Percentiles rank a stretch among this genome's conserved stretches.
phyloP scores from a whole-genome alignment of 306 rosid genomes.

The Biancaea sappan region DNA sequence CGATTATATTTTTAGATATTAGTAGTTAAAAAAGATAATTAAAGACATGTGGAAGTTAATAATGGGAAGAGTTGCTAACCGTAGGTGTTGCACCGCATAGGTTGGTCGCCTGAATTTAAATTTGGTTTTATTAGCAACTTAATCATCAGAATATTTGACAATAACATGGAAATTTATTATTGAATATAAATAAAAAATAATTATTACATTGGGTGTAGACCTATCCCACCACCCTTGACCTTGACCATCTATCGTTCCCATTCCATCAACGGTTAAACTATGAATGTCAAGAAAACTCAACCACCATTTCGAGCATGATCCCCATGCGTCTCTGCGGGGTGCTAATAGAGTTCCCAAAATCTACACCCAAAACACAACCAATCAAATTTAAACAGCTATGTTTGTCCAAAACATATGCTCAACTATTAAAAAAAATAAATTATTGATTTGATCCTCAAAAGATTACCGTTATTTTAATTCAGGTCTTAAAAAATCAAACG shows the following conservation, averaged over 20 bases:
- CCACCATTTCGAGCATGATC: slow-evolving; percentile 29
- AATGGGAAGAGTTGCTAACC: neutral
- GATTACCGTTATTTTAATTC: too few species aligned
- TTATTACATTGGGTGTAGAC: too few species aligned
- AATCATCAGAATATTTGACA: neutral
- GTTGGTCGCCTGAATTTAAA: neutral
- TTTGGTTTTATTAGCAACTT: neutral
- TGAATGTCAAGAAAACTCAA: neutral
- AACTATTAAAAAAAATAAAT: too few species aligned
- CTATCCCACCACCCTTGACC: slow-evolving; percentile 35
- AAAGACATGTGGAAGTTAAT: neutral
- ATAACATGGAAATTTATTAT: neutral
- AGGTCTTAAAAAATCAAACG: too few species aligned
- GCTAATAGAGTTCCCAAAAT: slow-evolving; percentile 34
- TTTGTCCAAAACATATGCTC: too few species aligned
- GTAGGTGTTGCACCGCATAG: neutral
- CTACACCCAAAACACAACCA: slow-evolving; percentile 29
- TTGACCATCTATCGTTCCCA: slow-evolving; percentile 34
- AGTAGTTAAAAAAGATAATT: too few species aligned
- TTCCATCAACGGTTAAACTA: slow-evolving; percentile 27
- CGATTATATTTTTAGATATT: too few species aligned
- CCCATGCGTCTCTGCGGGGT: slow-evolving; percentile 32
- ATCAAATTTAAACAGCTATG: neutral
- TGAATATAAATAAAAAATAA: too few species aligned
- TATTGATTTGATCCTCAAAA: too few species aligned